Evolutionary conservation across 257 asterid genomes (phyloP), one percentile per base, ranked within the genome.

Genomic region (Primulina huaijiensis): DNA sequence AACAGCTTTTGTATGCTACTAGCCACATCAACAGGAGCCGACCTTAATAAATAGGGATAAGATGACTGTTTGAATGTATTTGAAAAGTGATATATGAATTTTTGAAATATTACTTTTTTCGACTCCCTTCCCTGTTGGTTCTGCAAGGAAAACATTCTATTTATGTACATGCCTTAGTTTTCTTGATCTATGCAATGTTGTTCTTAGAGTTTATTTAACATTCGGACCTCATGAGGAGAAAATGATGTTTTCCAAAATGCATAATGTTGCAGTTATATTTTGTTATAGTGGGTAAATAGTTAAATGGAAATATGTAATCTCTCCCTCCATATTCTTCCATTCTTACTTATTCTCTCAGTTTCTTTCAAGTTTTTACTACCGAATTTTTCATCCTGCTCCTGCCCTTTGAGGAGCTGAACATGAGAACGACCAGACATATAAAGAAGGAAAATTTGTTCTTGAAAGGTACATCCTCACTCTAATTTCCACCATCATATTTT

Each of bases 281-380:
- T 92, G 98, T 79, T 81, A 70, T 65, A 89, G 98, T 57, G 95
- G 97, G 43, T 92, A 88, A 62, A 78, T 81, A 57, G 82, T 86
- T 63, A 97, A 97, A 66, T 92, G 98, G 97, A 92, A 92, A 92
- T 89, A 89, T 35, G 97, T 92, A 86, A 65, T 62, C 62, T 63
- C 76, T 64, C 52, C 0, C 40, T 2, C 21, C 40, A 8, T 23
- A 23, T 12, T 11, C 16, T 25, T 38, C 25, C 5, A 6, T 50
- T 69, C 25, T 73, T 27, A 0, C 38, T 40, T 40, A 40, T 40
- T 21, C 43, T 10, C 52, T 40, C 52, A 40, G 52, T 40, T 34
- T 40, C 35, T 16, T 52, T 43, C 59, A 20, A 53, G 16, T 17
- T 21, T 40, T 50, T 14, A 6, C 9, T 11, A 14, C 63, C 57